Evolutionary conservation across 2,329 filamentous ascomycete genomes (phyloP).

Genomic region (Penicillium sp.): DNA sequence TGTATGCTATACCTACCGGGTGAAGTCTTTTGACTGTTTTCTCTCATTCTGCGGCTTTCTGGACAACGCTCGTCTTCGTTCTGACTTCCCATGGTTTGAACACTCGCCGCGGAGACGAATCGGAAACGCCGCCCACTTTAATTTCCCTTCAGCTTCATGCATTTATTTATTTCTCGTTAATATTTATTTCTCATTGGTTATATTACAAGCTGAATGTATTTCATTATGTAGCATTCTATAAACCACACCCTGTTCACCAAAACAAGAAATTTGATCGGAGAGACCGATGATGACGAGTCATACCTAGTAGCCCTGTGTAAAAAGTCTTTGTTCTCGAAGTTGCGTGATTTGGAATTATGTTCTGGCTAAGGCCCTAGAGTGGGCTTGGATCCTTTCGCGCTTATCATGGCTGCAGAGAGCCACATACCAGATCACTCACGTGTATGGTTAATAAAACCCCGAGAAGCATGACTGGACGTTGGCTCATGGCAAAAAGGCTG

Average conservation of each 20-base stretch:
- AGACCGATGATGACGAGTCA: neutral
- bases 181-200: too few relatives aligned
- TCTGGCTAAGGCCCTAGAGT: conserved; percentile 5
- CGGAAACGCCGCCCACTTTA: neutral
- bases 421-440: neutral
- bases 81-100: neutral
- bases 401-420: neutral
- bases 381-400: conserved; percentile 5
- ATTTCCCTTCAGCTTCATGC: neutral
- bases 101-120: neutral
- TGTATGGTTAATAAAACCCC: neutral
- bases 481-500: neutral
- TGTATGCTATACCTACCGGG: neutral
- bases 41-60: neutral
- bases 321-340: neutral
- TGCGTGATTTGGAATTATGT: conserved; percentile 8
- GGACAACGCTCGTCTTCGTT: neutral
- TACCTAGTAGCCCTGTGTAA: neutral
- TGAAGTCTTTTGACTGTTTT: neutral
- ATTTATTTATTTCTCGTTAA: neutral
- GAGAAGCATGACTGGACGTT: neutral
- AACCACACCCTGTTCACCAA: neutral
- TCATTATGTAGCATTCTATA: neutral
- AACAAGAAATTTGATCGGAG: neutral
- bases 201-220: neutral